Base-by-base conservation (phyloP, 192 early-diverging fungal species). In the Entomortierella lignicola region DNA sequence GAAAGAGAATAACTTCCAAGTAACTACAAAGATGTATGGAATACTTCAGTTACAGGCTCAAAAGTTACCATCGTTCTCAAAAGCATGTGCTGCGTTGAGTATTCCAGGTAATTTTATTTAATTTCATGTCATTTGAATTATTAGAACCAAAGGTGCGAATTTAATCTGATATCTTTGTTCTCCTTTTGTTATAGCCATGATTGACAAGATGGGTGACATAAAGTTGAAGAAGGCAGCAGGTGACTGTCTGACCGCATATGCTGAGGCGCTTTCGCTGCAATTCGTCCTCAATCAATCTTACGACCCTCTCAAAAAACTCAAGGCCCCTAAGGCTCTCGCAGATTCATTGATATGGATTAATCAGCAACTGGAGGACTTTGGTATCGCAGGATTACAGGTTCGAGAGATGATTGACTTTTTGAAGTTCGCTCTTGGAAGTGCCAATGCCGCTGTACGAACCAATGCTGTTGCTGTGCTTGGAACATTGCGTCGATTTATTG, bases 1-100 rank as follows among this genome's bases (percentile, higher is more conserved):
- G 94, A 98, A 98, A 81, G 98, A 99, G 72, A 95, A 88, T 85
- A 99, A 99, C 83, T 98, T 98, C 77, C 97, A 99, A 66, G 91
- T 97, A 32, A 91, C 88, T 56, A 81, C 86, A 8, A 92, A 89
- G 17, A 84, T 95, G 58, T 91, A 94, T 77, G 87, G 91, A 63
- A 82, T 92, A 1, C 89, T 97, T 61, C 88, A 94, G 63, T 82
- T 88, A 39, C 84, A 95, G 63, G 90, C 94, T 21, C 83, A 85
- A 30, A 75, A 87, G 7, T 58, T 83, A 21, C 77, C 91, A 20
- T 84, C 88, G 12, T 97, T 97, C 63, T 88, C 84, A 34, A 89
- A 87, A 8, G 87, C 90, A 0, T 85, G 89, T n/a, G 96, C 90
- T 8, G 85, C 93, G 0, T 79, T 97, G 31, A 85, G 82, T 30